Base-by-base conservation (phyloP, 768 basidiomycete species). In the Heimioporus sp. region DNA sequence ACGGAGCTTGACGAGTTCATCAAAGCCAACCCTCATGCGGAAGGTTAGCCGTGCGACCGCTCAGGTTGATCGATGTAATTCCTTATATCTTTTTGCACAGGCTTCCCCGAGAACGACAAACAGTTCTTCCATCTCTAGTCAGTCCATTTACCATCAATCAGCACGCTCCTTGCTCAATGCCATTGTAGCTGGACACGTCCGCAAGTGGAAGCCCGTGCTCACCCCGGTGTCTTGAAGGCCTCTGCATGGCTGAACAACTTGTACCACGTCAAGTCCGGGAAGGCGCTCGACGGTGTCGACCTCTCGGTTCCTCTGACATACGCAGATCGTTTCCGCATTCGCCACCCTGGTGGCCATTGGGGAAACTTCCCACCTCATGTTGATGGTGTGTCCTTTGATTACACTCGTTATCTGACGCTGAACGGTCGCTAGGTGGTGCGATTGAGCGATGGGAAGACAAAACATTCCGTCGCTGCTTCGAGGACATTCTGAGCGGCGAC, bases 401-500 rank as follows among this genome's bases (percentile, higher is more conserved):
- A 4, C 8, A 32, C 20, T 9, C 21, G 6, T 43, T 31, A 5
- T 16, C 15, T 5, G 15, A 37, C 20, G 12, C n/a, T 34, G 30
- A 52, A 35, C 20, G 7, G 9, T 42, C 39, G 36, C 1, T 38
- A 80, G 90, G 89, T 8, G 88, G 88, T 9, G 69, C 80, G 0
- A 81, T 90, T 24, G 90, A 93, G 65, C 76, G 91, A 12, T 86
- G 84, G 85, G 82, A 87, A 66, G 84, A 89, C 65, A 65, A 73
- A 2, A 63, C 58, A 7, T 84, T 82, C 67, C 73, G 83, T 45
- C 71, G 69, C 5, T 87, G 82, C 61, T 89, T 86, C 57, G 71
- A 70, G 6, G 78, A 81, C 43, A 84, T 90, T 44, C 72, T 90
- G 42, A 65, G 63, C 24, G 85, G 85, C 0, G 70, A 80, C 46